These are phyloP conservation scores for Umbelopsis isabellina DNA, from an alignment of 192 early-diverging fungal genomes.

Conservation along the genomic window DNA sequence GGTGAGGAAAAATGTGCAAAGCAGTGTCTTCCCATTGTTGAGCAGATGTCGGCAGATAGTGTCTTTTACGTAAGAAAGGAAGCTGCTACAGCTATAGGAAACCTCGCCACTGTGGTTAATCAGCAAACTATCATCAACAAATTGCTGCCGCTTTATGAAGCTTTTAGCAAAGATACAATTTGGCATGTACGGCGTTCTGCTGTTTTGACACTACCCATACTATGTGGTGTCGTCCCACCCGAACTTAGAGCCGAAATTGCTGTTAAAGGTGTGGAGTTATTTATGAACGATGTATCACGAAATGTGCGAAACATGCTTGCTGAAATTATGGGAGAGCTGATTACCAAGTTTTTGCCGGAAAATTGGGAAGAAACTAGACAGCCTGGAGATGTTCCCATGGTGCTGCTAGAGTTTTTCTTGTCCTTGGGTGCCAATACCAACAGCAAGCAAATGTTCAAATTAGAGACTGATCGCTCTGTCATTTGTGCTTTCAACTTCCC, in stretches of 20 bases:
- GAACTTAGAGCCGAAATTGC: slow-evolving; percentile 49
- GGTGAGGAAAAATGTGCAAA: slow-evolving; percentile 50
- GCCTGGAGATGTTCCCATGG: slow-evolving; percentile 50
- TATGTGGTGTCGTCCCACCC: slow-evolving; percentile 49
- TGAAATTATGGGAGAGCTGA: slow-evolving; percentile 61
- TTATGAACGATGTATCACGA: slow-evolving; percentile 55
- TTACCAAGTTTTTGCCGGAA: slow-evolving; percentile 53
- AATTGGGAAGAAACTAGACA: slow-evolving; percentile 37
- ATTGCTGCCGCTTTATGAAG: slow-evolving; percentile 57
- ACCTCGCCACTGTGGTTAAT: slow-evolving; percentile 38
- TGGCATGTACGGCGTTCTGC: slow-evolving; percentile 65
- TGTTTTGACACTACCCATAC: slow-evolving; percentile 47
- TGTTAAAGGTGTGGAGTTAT: slow-evolving; percentile 51
- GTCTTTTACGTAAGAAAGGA: slow-evolving; percentile 65
- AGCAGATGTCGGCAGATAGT: slow-evolving; percentile 45
- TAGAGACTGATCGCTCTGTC: slow-evolving; percentile 55
- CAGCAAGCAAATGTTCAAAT: slow-evolving; percentile 44
- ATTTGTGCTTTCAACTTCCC: slow-evolving; percentile 66
- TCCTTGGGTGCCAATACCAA: slow-evolving; percentile 35
- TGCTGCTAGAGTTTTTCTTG: slow-evolving; percentile 53
- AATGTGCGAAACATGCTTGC: slow-evolving; percentile 57
- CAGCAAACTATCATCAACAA: slow-evolving; percentile 35
- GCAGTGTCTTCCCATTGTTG: slow-evolving; percentile 53
- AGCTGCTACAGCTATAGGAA: slow-evolving; percentile 48
- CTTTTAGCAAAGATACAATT: slow-evolving; percentile 53